Base-by-base conservation (phyloP, 169 alveolate species). In the Toxoplasma gondii region DNA sequence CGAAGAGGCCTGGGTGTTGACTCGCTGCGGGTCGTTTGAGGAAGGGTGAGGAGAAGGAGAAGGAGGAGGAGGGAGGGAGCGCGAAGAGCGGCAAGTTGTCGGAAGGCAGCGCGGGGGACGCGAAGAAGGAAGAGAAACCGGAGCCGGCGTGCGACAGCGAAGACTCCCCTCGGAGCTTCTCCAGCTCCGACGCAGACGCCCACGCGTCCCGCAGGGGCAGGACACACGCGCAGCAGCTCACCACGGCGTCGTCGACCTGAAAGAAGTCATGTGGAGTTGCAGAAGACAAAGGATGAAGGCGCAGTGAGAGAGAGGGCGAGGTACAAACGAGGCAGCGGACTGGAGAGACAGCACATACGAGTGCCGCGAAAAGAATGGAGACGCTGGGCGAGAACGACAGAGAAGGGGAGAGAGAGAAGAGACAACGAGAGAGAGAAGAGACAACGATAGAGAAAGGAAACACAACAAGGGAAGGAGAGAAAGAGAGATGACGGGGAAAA, bases 141-240 rank as follows among this genome's bases (percentile, higher is more conserved):
- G 82, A 4, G 38, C 43, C 34, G 82, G 45, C 45, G 7, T 16
- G 88, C 49, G 88, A 31, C 27, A 4, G 44, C 4, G 41, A 19
- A 7, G 88, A 2, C 88, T 19, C 49, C 69, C 90, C 24, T 39
- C 64, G 10, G 44, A n/a, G 39, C 90, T 82, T 12, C 58, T 82
- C 67, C 90, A 41, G 45, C 4, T 10, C 38, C 67, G 69, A 0
- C 44, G 67, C 90, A 7, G 54, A 39, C 31, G 67, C 53, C 67
- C 7, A 31, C 39, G 90, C 90, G 9, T 82, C 90, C 31, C 64
- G 53, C 9, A 82, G 64, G 27, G 90, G 90, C 7, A 82, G 69
- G 67, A 82, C 90, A 67, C 90, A 82, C 10, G 69, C 90, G 90
- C 90, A 82, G 90, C 67, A 44, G 90, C 69, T 24, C 53, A 82